These are phyloP conservation scores for Royoungia palumana DNA, from an alignment of 768 basidiomycete genomes.

Conservation along the genomic window DNA sequence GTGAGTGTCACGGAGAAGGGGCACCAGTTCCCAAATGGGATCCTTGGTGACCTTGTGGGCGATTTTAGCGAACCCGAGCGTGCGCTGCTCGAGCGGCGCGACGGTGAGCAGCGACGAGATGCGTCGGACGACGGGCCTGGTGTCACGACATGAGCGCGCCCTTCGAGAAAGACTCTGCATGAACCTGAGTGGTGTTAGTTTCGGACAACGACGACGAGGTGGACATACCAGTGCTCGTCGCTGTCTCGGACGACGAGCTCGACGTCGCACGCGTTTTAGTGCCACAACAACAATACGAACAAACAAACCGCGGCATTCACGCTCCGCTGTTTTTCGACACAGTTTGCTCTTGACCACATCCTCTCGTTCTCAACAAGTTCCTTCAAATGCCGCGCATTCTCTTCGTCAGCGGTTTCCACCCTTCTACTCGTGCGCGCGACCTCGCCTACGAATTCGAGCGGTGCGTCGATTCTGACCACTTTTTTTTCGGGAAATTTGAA, in stretches of 20 bases:
- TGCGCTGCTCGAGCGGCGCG: slow-evolving; percentile 19
- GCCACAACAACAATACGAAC: slow-evolving; percentile 39
- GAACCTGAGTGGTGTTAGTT: slow-evolving; percentile 12
- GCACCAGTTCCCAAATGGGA: slow-evolving; percentile 43
- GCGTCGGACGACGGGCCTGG: background rate
- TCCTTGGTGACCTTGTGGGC: slow-evolving; percentile 36
- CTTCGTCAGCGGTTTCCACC: slow-evolving; percentile 84
- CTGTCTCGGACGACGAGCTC: background rate
- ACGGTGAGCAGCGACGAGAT: slow-evolving; percentile 22
- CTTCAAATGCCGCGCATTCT: slow-evolving; percentile 71
- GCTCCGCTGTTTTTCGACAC: slow-evolving; percentile 28
- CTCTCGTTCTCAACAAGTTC: slow-evolving; percentile 1
- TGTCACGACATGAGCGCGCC: background rate
- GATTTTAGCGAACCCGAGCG: slow-evolving; percentile 29
- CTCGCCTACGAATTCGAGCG: slow-evolving; percentile 86
- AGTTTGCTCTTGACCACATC: slow-evolving; percentile 23
- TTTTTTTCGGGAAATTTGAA: slow-evolving; percentile 5
- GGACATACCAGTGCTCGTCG: slow-evolving; percentile 5
- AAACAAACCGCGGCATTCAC: slow-evolving; percentile 27
- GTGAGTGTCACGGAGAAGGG: slow-evolving; percentile 26
- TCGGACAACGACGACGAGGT: background rate
- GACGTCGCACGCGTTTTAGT: slow-evolving; percentile 7
- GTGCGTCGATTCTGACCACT: slow-evolving; percentile 36
- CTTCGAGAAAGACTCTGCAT: slow-evolving; percentile 21
- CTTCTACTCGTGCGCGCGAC: slow-evolving; percentile 77